Evolutionary conservation across 2,329 filamentous ascomycete species (phyloP).

Genomic region (Didymella keratinophila): DNA sequence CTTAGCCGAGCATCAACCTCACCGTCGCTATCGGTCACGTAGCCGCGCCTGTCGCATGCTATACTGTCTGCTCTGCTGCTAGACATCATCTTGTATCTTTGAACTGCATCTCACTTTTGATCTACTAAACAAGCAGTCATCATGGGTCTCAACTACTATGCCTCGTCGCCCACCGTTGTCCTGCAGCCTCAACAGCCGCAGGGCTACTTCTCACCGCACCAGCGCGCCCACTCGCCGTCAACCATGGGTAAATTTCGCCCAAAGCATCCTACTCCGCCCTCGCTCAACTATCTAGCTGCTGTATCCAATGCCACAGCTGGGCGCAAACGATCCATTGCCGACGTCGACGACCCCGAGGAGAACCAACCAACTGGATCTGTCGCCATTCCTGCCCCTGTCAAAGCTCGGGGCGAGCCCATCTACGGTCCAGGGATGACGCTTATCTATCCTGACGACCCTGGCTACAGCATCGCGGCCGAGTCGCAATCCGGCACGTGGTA

Average conservation of each 20-base stretch:
- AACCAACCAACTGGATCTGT: conserved; percentile 59
- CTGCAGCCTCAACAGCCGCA: conserved; percentile 53
- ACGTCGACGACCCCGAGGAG: conserved; percentile 76
- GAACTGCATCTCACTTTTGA: conserved; percentile 36
- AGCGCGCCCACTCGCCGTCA: conserved; percentile 45
- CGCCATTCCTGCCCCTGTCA: conserved; percentile 56
- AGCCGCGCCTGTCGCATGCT: conserved; percentile 37
- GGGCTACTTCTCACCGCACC: conserved; percentile 46
- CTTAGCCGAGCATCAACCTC: conserved; percentile 29
- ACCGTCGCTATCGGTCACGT: conserved; percentile 39
- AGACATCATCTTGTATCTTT: conserved; percentile 47
- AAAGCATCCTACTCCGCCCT: conserved; percentile 53
- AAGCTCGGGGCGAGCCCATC: conserved; percentile 70
- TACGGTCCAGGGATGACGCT: conserved; percentile 77
- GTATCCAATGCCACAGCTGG: conserved; percentile 60
- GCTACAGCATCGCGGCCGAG: conserved; percentile 67
- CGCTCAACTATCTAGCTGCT: conserved; percentile 54
- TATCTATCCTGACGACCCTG: conserved; percentile 68
- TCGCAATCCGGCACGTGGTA: conserved; percentile 77
- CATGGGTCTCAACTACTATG: conserved; percentile 57
- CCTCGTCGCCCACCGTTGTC: conserved; percentile 57
- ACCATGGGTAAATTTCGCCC: conserved; percentile 46
- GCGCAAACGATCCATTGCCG: conserved; percentile 79
- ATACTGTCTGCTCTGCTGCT: conserved; percentile 36
- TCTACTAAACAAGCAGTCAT: conserved; percentile 53